A percentile compares a stretch with the other conserved stretches of the same genome.
Evolutionary conservation across 108 stramenopile species (phyloP).

Genomic region (Skeletonema costatum): DNA sequence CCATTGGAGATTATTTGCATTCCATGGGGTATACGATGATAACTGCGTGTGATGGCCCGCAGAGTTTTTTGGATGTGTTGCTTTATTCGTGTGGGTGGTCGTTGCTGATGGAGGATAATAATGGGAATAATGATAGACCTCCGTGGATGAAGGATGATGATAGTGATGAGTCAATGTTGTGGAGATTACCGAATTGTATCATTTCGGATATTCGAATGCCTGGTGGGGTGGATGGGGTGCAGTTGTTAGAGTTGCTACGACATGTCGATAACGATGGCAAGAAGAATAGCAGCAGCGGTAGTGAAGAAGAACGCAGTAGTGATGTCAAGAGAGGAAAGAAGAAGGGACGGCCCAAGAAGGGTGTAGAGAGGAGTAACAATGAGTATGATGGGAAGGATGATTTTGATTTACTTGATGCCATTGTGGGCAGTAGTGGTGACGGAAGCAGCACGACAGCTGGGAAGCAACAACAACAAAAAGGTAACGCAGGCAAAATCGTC

Average conservation of each 20-base stretch:
- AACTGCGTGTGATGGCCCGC: constrained; percentile 75
- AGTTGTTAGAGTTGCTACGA: constrained; percentile 60
- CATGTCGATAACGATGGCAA: background rate
- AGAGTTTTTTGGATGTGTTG: constrained; percentile 54
- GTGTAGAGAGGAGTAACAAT: background rate
- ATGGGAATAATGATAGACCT: background rate
- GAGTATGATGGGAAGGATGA: constrained; percentile 10
- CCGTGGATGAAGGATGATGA: constrained; percentile 16
- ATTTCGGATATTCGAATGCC: constrained; percentile 92
- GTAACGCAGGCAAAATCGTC: background rate
- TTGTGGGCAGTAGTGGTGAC: background rate
- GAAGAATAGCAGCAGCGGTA: background rate
- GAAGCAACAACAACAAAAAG: too few relatives aligned
- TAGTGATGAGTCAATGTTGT: constrained; percentile 1
- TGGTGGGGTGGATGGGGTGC: constrained; percentile 76
- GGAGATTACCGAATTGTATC: constrained; percentile 64
- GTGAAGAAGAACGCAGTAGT: background rate
- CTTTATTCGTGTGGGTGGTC: constrained; percentile 29
- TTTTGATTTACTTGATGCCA: constrained; percentile 2
- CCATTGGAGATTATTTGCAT: constrained; percentile 75
- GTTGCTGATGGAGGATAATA: background rate
- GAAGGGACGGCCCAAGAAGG: constrained; percentile 3
- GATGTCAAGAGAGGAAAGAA: constrained; percentile 5
- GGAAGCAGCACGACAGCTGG: background rate
- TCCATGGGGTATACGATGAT: constrained; percentile 67